Evolutionary conservation across 1,284 basidiomycete genomes (phyloP), one percentile per base, ranked within the genome.

Genomic region (Inonotus obliquus): DNA sequence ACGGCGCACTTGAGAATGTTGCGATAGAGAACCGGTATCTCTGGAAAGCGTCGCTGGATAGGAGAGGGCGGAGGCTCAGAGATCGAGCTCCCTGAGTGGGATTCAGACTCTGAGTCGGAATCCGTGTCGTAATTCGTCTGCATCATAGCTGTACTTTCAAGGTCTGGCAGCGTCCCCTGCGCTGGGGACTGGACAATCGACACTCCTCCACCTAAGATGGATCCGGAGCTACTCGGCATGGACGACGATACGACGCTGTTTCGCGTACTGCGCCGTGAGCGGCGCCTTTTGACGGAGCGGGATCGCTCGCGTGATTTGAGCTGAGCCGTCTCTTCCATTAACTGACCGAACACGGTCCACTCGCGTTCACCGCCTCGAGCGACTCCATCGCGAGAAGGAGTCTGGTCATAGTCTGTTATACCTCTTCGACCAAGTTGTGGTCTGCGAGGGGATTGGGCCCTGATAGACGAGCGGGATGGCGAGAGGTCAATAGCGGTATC

Each of bases 1-100:
- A 98, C 77, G 0, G 87, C 84, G 74, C 96, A 99, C 76, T 98
- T 98, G 68, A 95, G 72, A 54, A 98, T 86, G 70, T 91, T 92
- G 47, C 82, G 81, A 65, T 86, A 83, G 6, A 89, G 66, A 2
- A 80, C 67, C 2, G 85, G 78, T 35, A 87, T 66, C 10, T 69
- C 61, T 0, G 77, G 77, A n/a, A 79, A 35, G 29, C 7, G 29
- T 13, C 51, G 29, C n/a, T 27, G 51, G 32, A 7, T 27, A 6
- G 57, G 29, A 44, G 41, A 21, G 17, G 62, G 35, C 32, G 68
- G 65, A 60, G 65, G 41, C 60, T 19, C 60, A 45, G 11, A 68
- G 61, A 10, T 69, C 69, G 54, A 65, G 67, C 65, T 62, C 39
- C 52, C 59, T 9, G 27, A 23, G 41, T 49, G n/a, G n/a, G n/a